phyloP scores from a whole-genome alignment of 148 eudicot genomes.

The Chenopodium formosanum region DNA sequence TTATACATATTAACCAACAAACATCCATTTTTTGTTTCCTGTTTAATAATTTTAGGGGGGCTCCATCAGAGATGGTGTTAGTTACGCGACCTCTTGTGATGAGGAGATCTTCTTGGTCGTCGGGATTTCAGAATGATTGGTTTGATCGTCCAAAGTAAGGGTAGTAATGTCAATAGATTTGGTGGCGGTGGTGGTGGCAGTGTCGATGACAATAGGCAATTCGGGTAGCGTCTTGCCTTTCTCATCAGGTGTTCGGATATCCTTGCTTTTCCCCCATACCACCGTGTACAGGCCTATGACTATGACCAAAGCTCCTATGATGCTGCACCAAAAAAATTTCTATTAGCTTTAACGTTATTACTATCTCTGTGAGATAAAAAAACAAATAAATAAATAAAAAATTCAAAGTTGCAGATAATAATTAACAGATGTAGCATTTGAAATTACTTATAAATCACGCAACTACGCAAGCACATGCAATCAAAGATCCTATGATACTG shows the following conservation, averaged over 20 bases:
- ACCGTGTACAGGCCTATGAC: constrained; percentile 65
- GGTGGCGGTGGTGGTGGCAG: background rate
- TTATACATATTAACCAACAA: background rate
- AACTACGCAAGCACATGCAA: background rate
- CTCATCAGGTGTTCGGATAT: constrained; percentile 19
- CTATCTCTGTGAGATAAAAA: too few relatives aligned
- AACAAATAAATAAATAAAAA: too few relatives aligned
- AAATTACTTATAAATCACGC: background rate
- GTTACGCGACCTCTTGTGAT: constrained; percentile 12
- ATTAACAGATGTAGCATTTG: too few relatives aligned
- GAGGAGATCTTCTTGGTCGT: constrained; percentile 29
- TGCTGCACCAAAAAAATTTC: constrained; percentile 35
- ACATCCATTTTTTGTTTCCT: background rate
- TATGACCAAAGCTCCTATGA: constrained; percentile 62
- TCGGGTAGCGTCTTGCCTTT: constrained; percentile 36
- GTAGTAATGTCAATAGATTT: constrained; percentile 13
- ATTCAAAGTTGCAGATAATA: too few relatives aligned
- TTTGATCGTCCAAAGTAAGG: constrained; percentile 6
- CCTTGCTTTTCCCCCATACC: constrained; percentile 85
- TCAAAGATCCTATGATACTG: too few relatives aligned
- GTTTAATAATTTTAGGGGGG: background rate
- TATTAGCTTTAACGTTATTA: background rate
- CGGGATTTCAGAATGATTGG: constrained; percentile 19
- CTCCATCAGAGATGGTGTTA: constrained; percentile 9
- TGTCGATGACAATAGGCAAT: constrained; percentile 39